Evolutionary conservation across 1,284 basidiomycete species (phyloP).

Genomic region (Omphalotus olearius): DNA sequence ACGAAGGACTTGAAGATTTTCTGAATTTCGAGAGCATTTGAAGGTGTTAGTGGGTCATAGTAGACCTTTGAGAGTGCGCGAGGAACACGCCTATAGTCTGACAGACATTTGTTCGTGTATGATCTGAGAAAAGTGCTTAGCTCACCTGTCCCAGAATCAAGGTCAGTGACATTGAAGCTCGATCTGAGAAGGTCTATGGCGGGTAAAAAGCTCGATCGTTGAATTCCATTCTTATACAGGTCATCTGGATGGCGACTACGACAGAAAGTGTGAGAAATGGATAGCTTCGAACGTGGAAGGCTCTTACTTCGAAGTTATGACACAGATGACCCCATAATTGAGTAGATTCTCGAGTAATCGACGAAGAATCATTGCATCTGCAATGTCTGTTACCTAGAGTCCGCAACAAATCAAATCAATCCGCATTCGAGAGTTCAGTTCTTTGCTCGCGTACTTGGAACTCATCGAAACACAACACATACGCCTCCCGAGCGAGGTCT

Average conservation of each 20-base stretch:
- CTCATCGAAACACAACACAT: slow-evolving; percentile 95
- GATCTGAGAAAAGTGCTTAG: neutral
- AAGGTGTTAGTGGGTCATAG: slow-evolving; percentile 72
- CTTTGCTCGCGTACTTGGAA: slow-evolving; percentile 77
- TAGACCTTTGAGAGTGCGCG: slow-evolving; percentile 91
- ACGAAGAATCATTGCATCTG: slow-evolving; percentile 96
- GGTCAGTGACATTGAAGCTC: slow-evolving; percentile 82
- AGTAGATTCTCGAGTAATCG: slow-evolving; percentile 84
- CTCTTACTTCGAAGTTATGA: slow-evolving; percentile 93
- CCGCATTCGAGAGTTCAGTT: neutral
- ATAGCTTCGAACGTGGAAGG: neutral
- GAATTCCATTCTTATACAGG: slow-evolving; percentile 98
- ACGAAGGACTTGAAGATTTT: slow-evolving; percentile 81
- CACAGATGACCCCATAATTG: slow-evolving; percentile 86
- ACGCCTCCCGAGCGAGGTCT: slow-evolving; percentile 83
- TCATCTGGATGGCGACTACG: slow-evolving; percentile 93
- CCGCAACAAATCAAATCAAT: neutral
- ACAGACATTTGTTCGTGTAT: slow-evolving; percentile 20
- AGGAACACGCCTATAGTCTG: slow-evolving; percentile 91
- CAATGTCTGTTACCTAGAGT: slow-evolving; percentile 89
- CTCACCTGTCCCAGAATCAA: slow-evolving; percentile 90
- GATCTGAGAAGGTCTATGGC: slow-evolving; percentile 93
- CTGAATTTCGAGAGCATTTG: slow-evolving; percentile 66
- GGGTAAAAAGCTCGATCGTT: slow-evolving; percentile 93
- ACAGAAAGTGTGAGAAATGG: slow-evolving; percentile 8